A percentile compares a stretch with the other conserved stretches of the same genome.
Conservation (phyloP, 805 yeast genomes). For the Metschnikowia drakensbergensis region DNA sequence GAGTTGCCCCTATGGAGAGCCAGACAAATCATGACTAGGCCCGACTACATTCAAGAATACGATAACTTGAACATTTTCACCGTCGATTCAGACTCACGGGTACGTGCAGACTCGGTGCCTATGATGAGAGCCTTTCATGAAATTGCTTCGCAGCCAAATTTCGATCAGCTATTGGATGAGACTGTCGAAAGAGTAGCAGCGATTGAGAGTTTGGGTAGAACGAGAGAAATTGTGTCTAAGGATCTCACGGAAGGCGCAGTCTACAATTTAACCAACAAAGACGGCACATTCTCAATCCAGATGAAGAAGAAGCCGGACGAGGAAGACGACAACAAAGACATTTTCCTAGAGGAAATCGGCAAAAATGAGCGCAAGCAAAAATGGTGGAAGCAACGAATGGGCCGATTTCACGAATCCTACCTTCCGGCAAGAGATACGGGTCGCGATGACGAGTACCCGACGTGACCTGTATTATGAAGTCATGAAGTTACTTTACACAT, state of each 20-base stretch:
- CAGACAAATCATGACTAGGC: conserved; percentile 78
- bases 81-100: conserved; percentile 67
- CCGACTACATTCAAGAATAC: conserved; percentile 71
- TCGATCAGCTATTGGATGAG: conserved; percentile 60
- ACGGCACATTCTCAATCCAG: conserved; percentile 9
- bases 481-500: neutral
- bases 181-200: conserved; percentile 67
- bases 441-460: neutral
- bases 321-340: conserved; percentile 24
- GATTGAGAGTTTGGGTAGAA: conserved; percentile 73
- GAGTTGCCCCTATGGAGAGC: conserved; percentile 81
- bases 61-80: conserved; percentile 78
- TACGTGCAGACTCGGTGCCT: conserved; percentile 77
- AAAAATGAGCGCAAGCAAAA: conserved; percentile 19
- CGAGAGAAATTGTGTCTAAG: conserved; percentile 70
- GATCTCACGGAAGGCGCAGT: conserved; percentile 56
- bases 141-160: conserved; percentile 66
- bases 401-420: conserved; percentile 27
- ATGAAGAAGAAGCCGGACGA: conserved; percentile 18
- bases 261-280: conserved; percentile 29
- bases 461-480: neutral
- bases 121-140: conserved; percentile 90
- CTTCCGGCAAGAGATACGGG: conserved; percentile 7
- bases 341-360: conserved; percentile 21
- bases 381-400: conserved; percentile 51